Base-by-base conservation (phyloP, 139 green algal genomes). In the Picochlorum sp. region DNA sequence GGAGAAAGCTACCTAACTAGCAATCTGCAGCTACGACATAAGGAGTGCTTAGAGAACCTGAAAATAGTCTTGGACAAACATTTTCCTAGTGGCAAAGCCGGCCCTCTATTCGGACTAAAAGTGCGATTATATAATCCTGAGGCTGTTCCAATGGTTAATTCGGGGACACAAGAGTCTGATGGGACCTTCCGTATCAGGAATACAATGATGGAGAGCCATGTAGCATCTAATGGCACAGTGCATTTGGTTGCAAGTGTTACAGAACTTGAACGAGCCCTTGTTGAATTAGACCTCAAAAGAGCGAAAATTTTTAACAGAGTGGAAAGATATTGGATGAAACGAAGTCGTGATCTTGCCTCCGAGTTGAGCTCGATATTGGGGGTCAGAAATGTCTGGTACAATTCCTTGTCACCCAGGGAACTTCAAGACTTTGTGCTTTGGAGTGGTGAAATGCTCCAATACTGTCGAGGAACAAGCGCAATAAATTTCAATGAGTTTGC, bases 381-480 rank as follows among this genome's bases (percentile, higher is more conserved):
- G 7, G 79, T 92, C 53, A 61, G 81, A 57, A 74, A 80, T 35
- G 86, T 95, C 55, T 89, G 81, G 80, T 91, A 80, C 55, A 81
- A 93, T 61, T 81, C 80, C 1, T 57, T 73, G 44, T 80, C 65
- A 13, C 75, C 83, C 51, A 57, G 81, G 51, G 79, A 74, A 50
- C 76, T 56, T n/a, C 79, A 94, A 75, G 78, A 84, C 37, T 95
- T 95, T 81, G 85, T 95, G 47, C 72, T 94, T 32, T 95, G 86
- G 86, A 81, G 78, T 7, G 83, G 84, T 2, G 79, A 76, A 43
- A 68, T 93, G 41, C 67, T 95, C 72, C 58, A 51, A 74, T 2
- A 63, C 72, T 13, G 60, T 77, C 25, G 47, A 58, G 39, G 14
- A 40, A 26, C 58, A 33, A 14, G 41, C 78, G 16, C 10, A 44